A percentile compares a stretch with the other conserved stretches of the same genome.
phyloP scores from a whole-genome alignment of 2,329 filamentous ascomycete species.

The Chaetoscypha palmicola region DNA sequence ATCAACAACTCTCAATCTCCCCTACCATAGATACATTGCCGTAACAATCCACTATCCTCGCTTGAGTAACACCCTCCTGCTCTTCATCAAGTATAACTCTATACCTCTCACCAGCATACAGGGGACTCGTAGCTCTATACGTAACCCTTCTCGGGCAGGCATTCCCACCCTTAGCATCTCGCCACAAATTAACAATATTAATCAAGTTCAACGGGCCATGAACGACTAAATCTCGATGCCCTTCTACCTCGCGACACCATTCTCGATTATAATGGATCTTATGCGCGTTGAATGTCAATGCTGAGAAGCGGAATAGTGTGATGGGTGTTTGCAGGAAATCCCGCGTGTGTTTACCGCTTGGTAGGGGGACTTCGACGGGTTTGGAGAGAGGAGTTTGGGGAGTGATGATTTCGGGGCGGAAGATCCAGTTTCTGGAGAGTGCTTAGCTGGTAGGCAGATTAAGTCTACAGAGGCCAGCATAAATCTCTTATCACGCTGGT shows the following conservation, averaged over 20 bases:
- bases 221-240: slow-evolving; percentile 65
- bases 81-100: slow-evolving; percentile 36
- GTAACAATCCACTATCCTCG: slow-evolving; percentile 25
- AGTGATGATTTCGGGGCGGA: slow-evolving; percentile 23
- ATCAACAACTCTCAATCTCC: slow-evolving; percentile 23
- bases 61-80: slow-evolving; percentile 21
- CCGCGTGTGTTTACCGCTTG: slow-evolving; percentile 26
- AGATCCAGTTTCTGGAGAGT: slow-evolving; percentile 32
- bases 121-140: slow-evolving; percentile 42
- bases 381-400: slow-evolving; percentile 21
- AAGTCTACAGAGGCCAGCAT: too few species aligned
- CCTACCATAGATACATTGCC: slow-evolving; percentile 30
- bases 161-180: slow-evolving; percentile 35
- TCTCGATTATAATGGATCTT: slow-evolving; percentile 75
- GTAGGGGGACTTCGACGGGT: slow-evolving; percentile 12
- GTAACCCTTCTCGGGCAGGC: slow-evolving; percentile 36
- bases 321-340: slow-evolving; percentile 27
- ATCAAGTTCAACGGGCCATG: slow-evolving; percentile 75
- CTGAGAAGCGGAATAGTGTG: slow-evolving; percentile 69
- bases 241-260: slow-evolving; percentile 35
- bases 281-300: slow-evolving; percentile 80
- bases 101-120: slow-evolving; percentile 44
- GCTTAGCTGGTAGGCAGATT: too few species aligned
- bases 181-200: slow-evolving; percentile 61
- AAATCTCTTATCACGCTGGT: too few species aligned